Base-by-base conservation (phyloP, 2,329 filamentous ascomycete species). In the Fusarium coicis region DNA sequence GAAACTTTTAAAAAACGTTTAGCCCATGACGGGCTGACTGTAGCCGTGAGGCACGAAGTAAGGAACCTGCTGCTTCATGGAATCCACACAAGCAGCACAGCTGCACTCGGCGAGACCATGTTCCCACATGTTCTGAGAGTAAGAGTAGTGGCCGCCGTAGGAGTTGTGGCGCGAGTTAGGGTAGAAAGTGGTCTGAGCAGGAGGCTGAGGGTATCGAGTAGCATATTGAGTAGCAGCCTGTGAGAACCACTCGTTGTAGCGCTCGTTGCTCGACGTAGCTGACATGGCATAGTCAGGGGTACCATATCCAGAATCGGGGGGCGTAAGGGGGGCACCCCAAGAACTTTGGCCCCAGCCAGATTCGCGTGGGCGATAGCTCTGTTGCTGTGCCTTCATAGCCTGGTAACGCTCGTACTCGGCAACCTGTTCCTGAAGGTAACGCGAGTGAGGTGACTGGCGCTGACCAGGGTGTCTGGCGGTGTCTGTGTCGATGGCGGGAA, bases 261-360 rank as follows among this genome's bases (percentile, higher is more conserved):
- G 86, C 28, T 85, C 82, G 62, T 89, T 89, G 72, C 84, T 84
- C 2, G 87, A 86, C 0, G 87, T 84, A 8, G 88, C 86, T 46
- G 88, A 89, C 79, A 87, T 85, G 54, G 84, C 81, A 70, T 90
- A 89, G 74, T 90, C 88, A 9, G 89, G 89, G 1, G 88, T 91
- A 47, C 88, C 88, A 63, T 90, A 90, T 10, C 89, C 89, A 26
- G 89, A 90, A 70, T 90, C 89, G 2, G 89, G 89, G 5, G 89
- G 89, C 0, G 89, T 90, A 63, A 90, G 80, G 11, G 87, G 87
- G 53, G 85, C 84, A 18, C 80, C 81, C 84, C 84, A 83, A 19
- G 86, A 82, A 67, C 85, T 85, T 63, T 83, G 82, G 39, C 81
- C 76, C 83, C 86, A 86, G 5, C 82, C 79, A 18, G 80, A 80